A percentile compares a stretch with the other conserved stretches of the same genome.
Evolutionary conservation across 2,329 filamentous ascomycete genomes (phyloP).

Genomic region (Acrocalymma vagum): DNA sequence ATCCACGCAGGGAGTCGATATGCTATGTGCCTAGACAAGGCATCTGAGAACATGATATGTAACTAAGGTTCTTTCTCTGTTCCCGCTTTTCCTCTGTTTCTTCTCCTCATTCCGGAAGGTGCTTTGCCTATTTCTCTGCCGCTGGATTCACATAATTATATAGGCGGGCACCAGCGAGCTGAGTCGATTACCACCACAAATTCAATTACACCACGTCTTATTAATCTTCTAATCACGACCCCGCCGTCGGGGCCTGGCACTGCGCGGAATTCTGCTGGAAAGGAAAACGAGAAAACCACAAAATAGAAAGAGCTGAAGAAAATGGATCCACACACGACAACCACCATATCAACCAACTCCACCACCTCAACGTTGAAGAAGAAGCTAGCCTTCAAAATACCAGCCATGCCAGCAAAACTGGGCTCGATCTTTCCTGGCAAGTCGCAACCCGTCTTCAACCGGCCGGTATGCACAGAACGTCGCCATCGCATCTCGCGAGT

Average conservation of each 20-base stretch:
- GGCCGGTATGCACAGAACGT: slow-evolving; percentile 18
- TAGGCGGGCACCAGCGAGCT: no score
- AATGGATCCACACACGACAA: no score
- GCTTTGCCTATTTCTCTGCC: neutral
- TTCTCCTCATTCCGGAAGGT: slow-evolving; percentile 14
- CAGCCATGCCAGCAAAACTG: slow-evolving; percentile 15
- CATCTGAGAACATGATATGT: slow-evolving; percentile 24
- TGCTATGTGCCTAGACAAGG: slow-evolving; percentile 19
- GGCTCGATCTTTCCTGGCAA: slow-evolving; percentile 12
- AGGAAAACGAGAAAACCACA: no score
- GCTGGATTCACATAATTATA: neutral
- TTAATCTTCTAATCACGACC: no score
- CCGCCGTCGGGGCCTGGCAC: no score
- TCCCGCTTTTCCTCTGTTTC: slow-evolving; percentile 9
- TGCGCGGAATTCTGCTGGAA: no score
- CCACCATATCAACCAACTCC: no score
- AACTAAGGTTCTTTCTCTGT: slow-evolving; percentile 13
- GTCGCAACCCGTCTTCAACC: slow-evolving; percentile 30
- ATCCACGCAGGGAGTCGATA: slow-evolving; percentile 26
- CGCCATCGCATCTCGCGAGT: slow-evolving; percentile 29
- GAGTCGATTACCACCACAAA: no score
- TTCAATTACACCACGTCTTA: no score
- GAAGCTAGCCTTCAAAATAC: slow-evolving; percentile 20
- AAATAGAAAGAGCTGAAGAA: no score
- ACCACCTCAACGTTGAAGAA: no score